A percentile compares a stretch with the other conserved stretches of the same genome.
Evolutionary conservation across 1,284 basidiomycete genomes (phyloP).

Genomic region (Moniliophthora roreri): DNA sequence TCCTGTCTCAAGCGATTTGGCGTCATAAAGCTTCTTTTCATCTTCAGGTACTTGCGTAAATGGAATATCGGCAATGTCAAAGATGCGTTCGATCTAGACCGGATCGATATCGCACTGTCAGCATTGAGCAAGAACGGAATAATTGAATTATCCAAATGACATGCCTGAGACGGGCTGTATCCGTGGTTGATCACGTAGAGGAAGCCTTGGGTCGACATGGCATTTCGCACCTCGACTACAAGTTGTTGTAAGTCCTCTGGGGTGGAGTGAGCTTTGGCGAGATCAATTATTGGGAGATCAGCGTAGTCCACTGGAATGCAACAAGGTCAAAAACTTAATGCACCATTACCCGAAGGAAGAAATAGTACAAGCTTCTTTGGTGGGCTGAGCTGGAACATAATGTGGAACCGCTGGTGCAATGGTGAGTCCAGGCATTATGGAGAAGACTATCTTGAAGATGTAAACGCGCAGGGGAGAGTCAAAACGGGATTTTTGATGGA

Average conservation of each 20-base stretch:
- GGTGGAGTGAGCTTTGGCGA: conserved; percentile 33
- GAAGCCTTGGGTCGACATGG: conserved; percentile 42
- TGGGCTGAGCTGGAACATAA: neutral
- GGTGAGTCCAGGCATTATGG: too few species aligned
- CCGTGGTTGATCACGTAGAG: conserved; percentile 41
- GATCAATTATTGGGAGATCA: conserved; percentile 43
- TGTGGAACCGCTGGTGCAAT: neutral
- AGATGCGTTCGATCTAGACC: conserved; percentile 50
- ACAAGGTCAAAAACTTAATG: neutral
- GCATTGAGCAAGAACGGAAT: too few species aligned
- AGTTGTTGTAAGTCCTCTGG: conserved; percentile 37
- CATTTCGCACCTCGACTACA: conserved; percentile 38
- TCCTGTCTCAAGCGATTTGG: conserved; percentile 47
- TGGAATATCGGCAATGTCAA: conserved; percentile 63
- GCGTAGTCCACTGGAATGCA: conserved; percentile 42
- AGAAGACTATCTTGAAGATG: too few species aligned
- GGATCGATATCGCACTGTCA: neutral
- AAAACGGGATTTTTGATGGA: too few species aligned
- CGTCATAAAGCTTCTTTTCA: conserved; percentile 57
- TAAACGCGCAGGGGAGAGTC: too few species aligned
- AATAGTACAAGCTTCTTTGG: neutral
- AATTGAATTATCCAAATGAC: neutral
- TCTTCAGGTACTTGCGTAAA: conserved; percentile 51
- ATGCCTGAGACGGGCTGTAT: conserved; percentile 1
- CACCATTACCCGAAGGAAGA: neutral